Conservation (phyloP, 2,329 filamentous ascomycete genomes). For the Ustilaginoidea virens region DNA sequence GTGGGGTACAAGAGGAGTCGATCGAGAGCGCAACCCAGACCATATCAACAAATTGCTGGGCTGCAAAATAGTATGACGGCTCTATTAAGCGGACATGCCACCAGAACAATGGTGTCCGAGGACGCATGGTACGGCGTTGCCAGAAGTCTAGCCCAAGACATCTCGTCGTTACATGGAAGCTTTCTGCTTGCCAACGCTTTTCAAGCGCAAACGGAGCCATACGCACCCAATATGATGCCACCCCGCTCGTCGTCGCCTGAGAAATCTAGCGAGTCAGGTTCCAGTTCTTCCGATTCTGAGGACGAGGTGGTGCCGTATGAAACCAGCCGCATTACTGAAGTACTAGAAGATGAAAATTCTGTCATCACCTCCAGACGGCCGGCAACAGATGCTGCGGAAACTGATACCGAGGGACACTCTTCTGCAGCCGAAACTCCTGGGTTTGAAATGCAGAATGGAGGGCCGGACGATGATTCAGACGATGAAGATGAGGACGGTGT, state of each 20-base stretch:
- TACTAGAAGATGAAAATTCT: background rate
- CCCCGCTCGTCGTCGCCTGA: background rate
- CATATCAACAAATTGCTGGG: background rate
- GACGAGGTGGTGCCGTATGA: background rate
- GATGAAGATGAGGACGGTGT: no score
- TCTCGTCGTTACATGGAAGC: conserved; percentile 5
- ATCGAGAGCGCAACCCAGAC: conserved; percentile 2
- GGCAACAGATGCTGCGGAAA: no score
- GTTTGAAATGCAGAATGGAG: no score
- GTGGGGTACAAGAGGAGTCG: conserved; percentile 4
- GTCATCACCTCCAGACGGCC: no score
- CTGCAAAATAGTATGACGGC: conserved; percentile 5
- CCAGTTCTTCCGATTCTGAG: background rate
- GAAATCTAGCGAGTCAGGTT: background rate
- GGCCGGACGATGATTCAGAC: no score
- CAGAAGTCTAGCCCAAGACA: conserved; percentile 4
- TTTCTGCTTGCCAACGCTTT: conserved; percentile 3
- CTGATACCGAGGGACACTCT: no score
- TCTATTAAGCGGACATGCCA: conserved; percentile 2
- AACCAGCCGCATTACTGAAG: conserved; percentile 2
- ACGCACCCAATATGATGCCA: background rate
- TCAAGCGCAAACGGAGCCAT: conserved; percentile 2
- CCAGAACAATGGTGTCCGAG: conserved; percentile 7
- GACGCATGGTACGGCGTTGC: conserved; percentile 7
- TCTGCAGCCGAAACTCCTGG: background rate